A percentile compares a stretch with the other conserved stretches of the same genome.
Evolutionary conservation across 2,329 filamentous ascomycete genomes (phyloP).

Genomic region (Fusarium camptoceras): DNA sequence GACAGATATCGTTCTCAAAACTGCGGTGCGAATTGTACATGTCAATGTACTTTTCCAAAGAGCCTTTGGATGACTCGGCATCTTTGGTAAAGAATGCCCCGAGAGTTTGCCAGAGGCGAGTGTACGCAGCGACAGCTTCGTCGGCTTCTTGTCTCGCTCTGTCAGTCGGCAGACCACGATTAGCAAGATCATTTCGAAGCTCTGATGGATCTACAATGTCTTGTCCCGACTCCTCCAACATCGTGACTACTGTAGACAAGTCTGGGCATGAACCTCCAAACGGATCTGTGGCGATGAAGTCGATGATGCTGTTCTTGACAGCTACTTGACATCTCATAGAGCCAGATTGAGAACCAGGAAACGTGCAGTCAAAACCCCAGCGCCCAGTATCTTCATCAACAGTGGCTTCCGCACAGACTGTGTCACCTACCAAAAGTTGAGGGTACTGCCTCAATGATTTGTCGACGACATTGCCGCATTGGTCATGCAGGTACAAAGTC

Average conservation of each 20-base stretch:
- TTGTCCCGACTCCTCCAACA: conserved; percentile 44
- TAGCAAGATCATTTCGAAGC: conserved; percentile 45
- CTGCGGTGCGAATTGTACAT: conserved; percentile 48
- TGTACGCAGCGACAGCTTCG: conserved; percentile 45
- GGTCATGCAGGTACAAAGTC: conserved; percentile 50
- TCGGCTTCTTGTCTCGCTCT: conserved; percentile 41
- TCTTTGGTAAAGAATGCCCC: conserved; percentile 48
- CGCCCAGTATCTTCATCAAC: conserved; percentile 46
- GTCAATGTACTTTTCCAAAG: conserved; percentile 49
- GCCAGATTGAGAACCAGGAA: conserved; percentile 49
- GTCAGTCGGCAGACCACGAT: conserved; percentile 35
- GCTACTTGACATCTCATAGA: conserved; percentile 49
- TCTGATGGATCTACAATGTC: conserved; percentile 48
- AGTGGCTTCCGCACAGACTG: conserved; percentile 47
- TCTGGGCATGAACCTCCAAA: conserved; percentile 53
- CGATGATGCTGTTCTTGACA: conserved; percentile 48
- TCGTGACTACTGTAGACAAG: conserved; percentile 51
- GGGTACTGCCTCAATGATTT: conserved; percentile 47
- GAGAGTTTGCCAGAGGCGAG: conserved; percentile 49
- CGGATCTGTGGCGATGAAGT: conserved; percentile 52
- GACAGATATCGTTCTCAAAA: conserved; percentile 52
- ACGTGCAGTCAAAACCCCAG: conserved; percentile 54
- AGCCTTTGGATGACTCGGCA: conserved; percentile 28
- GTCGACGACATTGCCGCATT: conserved; percentile 50
- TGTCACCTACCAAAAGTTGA: conserved; percentile 49